phyloP scores from a whole-genome alignment of 2,329 filamentous ascomycete genomes.

The Fusarium sublunatum region DNA sequence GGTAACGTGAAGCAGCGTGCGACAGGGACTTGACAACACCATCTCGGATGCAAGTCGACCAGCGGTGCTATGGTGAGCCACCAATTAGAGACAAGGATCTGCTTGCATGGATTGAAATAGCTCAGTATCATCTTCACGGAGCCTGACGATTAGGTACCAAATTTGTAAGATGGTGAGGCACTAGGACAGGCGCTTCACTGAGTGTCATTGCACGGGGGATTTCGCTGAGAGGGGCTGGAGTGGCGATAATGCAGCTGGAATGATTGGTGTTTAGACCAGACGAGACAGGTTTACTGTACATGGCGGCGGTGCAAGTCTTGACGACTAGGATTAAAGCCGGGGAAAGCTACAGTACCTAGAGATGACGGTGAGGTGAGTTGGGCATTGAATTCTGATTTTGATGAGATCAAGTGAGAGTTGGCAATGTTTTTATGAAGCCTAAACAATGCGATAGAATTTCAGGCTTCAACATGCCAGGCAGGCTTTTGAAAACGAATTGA shows the following conservation, averaged over 20 bases:
- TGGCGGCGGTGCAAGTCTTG: slow-evolving; percentile 15
- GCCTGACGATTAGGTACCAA: slow-evolving; percentile 33
- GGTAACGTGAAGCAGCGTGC: slow-evolving; percentile 38
- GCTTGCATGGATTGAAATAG: slow-evolving; percentile 13
- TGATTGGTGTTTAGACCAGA: slow-evolving; percentile 16
- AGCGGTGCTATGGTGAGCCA: background rate
- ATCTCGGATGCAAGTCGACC: slow-evolving; percentile 13
- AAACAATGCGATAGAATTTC: slow-evolving; percentile 17
- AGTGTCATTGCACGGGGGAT: slow-evolving; percentile 17
- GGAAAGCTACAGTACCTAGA: slow-evolving; percentile 1
- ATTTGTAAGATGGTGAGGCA: slow-evolving; percentile 30
- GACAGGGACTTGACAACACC: slow-evolving; percentile 34
- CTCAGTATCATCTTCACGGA: slow-evolving; percentile 37
- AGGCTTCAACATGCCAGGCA: slow-evolving; percentile 1
- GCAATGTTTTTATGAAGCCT: slow-evolving; percentile 4
- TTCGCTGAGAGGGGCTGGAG: slow-evolving; percentile 29
- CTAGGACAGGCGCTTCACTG: slow-evolving; percentile 10
- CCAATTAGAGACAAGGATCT: slow-evolving; percentile 29
- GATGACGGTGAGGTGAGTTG: slow-evolving; percentile 30
- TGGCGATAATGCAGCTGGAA: slow-evolving; percentile 20
- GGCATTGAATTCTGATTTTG: slow-evolving; percentile 24
- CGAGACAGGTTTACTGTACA: slow-evolving; percentile 6
- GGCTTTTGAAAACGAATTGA: slow-evolving; percentile 13
- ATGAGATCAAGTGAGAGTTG: slow-evolving; percentile 2
- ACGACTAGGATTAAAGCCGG: slow-evolving; percentile 18